phyloP scores from a whole-genome alignment of 2,329 filamentous ascomycete species.

The Triangularia setosa region DNA sequence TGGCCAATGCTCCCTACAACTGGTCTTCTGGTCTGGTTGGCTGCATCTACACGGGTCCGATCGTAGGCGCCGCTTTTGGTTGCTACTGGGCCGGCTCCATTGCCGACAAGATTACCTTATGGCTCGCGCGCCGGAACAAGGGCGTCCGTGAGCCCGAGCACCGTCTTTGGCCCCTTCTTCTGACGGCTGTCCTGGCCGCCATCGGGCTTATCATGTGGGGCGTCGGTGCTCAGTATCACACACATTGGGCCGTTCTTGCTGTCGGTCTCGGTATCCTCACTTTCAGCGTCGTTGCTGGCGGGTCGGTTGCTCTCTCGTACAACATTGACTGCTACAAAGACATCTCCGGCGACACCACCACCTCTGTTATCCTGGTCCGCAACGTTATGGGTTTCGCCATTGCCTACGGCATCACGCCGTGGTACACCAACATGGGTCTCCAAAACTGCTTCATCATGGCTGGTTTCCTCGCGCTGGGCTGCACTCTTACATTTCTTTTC shows the following conservation, averaged over 20 bases:
- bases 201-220: slow-evolving; percentile 46
- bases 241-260: slow-evolving; percentile 41
- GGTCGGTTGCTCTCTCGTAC: slow-evolving; percentile 39
- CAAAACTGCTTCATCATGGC: slow-evolving; percentile 34
- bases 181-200: slow-evolving; percentile 37
- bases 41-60: slow-evolving; percentile 19
- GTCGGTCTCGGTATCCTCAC: slow-evolving; percentile 40
- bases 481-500: slow-evolving; percentile 15
- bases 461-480: slow-evolving; percentile 30
- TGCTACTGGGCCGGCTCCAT: slow-evolving; percentile 22
- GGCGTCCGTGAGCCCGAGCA: slow-evolving; percentile 35
- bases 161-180: slow-evolving; percentile 25
- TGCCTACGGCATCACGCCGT: slow-evolving; percentile 34
- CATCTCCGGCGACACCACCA: slow-evolving; percentile 24
- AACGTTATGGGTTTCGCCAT: slow-evolving; percentile 30
- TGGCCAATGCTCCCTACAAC: slow-evolving; percentile 25
- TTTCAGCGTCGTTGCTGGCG: slow-evolving; percentile 37
- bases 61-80: slow-evolving; percentile 24
- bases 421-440: slow-evolving; percentile 31
- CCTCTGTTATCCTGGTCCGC: slow-evolving; percentile 27
- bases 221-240: slow-evolving; percentile 39
- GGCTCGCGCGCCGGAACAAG: slow-evolving; percentile 38
- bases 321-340: slow-evolving; percentile 39
- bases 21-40: slow-evolving; percentile 22
- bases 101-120: slow-evolving; percentile 25